phyloP scores from a whole-genome alignment of 345 rosid species.

The Citrus trifoliata region DNA sequence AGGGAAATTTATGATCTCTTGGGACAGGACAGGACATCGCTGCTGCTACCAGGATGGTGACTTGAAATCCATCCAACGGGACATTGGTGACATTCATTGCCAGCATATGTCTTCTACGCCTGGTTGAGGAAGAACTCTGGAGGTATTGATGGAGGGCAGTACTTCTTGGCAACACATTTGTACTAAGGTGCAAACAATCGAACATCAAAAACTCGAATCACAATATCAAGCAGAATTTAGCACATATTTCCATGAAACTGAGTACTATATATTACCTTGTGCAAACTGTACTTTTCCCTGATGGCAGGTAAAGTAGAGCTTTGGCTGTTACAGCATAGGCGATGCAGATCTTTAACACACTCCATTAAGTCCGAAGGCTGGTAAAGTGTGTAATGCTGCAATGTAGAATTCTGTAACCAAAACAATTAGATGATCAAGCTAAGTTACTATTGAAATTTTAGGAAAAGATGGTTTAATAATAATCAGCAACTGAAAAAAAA shows the following conservation, averaged over 20 bases:
- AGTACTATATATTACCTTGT: conserved; percentile 52
- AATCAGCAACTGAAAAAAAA: not conserved
- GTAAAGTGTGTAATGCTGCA: conserved; percentile 86
- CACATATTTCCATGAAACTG: not conserved
- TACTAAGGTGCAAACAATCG: conserved; percentile 39
- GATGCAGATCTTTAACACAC: conserved; percentile 73
- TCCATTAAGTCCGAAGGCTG: conserved; percentile 54
- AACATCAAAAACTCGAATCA: not conserved
- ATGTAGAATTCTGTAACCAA: conserved; percentile 57
- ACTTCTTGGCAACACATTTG: conserved; percentile 81
- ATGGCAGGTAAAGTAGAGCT: conserved; percentile 62
- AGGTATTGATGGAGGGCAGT: conserved; percentile 69
- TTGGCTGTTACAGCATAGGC: conserved; percentile 46
- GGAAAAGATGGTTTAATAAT: not conserved
- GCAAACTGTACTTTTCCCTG: conserved; percentile 85
- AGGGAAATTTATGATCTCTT: not conserved
- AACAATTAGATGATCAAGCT: not conserved
- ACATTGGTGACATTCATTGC: conserved; percentile 19
- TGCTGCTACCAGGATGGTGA: not conserved
- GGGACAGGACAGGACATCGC: not conserved
- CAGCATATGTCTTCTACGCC: not conserved
- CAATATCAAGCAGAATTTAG: not conserved
- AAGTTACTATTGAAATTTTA: too few relatives aligned
- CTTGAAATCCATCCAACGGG: conserved; percentile 24
- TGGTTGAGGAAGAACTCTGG: conserved; percentile 53